Percentiles rank a stretch among this genome's conserved stretches.
phyloP scores from a whole-genome alignment of 331 rosid genomes.

The Quercus lobata region DNA sequence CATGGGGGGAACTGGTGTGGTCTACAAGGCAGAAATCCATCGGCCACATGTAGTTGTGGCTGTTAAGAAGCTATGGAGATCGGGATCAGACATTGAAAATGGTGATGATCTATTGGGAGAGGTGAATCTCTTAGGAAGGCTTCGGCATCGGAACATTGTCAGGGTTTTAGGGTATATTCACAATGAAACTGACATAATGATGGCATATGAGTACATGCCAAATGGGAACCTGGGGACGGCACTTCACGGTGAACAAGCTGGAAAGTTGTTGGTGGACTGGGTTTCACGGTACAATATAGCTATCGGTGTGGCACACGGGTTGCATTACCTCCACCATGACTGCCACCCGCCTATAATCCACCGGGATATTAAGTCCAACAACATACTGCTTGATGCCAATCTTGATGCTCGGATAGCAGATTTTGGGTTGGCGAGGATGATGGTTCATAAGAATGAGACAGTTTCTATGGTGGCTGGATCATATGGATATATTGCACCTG shows the following conservation, averaged over 20 bases:
- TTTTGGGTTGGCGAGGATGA: conserved; percentile 86
- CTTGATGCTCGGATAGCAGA: conserved; percentile 85
- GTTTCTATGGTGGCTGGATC: conserved; percentile 91
- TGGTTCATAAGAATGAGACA: conserved; percentile 73
- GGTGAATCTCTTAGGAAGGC: conserved; percentile 77
- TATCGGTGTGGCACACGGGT: conserved; percentile 83
- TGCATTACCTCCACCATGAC: conserved; percentile 88
- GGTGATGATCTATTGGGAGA: conserved; percentile 62
- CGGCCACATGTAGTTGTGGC: conserved; percentile 66
- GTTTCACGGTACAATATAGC: conserved; percentile 84
- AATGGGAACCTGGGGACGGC: conserved; percentile 86
- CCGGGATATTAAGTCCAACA: conserved; percentile 84
- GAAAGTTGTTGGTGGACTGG: conserved; percentile 75
- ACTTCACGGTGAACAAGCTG: conserved; percentile 63
- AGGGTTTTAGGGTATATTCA: conserved; percentile 76
- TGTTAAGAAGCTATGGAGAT: conserved; percentile 82
- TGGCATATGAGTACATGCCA: conserved; percentile 78
- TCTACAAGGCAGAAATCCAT: conserved; percentile 81
- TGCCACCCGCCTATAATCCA: conserved; percentile 82
- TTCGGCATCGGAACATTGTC: conserved; percentile 84
- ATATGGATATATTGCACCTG: conserved; percentile 95
- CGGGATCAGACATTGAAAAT: conserved; percentile 50
- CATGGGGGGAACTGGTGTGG: conserved; percentile 80
- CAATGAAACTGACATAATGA: conserved; percentile 67
- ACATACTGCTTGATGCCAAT: conserved; percentile 76